phyloP scores from a whole-genome alignment of 306 rosid genomes.

The Ormosia emarginata region DNA sequence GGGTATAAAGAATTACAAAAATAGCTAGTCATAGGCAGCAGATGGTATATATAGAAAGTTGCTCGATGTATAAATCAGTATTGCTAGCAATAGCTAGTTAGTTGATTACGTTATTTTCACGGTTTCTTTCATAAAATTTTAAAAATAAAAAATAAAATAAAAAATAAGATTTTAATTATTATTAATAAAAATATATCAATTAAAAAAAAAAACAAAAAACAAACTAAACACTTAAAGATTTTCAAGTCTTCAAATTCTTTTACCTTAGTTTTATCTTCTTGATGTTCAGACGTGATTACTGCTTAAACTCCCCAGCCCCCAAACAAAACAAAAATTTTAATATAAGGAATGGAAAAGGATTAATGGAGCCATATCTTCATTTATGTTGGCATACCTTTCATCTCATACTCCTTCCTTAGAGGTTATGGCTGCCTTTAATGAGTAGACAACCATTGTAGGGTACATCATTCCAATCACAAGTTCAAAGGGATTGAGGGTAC shows the following conservation, averaged over 20 bases:
- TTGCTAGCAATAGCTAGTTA: neutral
- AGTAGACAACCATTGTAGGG: neutral
- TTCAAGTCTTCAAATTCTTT: neutral
- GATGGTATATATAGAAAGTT: neutral
- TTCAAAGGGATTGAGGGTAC: slow-evolving; percentile 12
- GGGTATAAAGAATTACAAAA: neutral
- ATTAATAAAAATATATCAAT: no score
- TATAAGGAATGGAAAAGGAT: neutral
- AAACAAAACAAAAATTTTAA: neutral
- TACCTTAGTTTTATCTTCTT: neutral
- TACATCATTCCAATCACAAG: slow-evolving; percentile 7
- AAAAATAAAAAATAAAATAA: no score
- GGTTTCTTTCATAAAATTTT: no score
- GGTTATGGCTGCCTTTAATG: slow-evolving; percentile 35
- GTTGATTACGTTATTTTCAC: no score
- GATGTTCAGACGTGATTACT: neutral
- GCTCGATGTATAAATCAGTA: neutral
- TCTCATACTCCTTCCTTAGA: neutral
- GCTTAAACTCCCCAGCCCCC: neutral
- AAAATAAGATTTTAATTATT: no score
- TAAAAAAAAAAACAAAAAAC: no score
- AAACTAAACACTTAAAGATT: neutral
- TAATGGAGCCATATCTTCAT: slow-evolving; percentile 5
- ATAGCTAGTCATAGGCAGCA: neutral
- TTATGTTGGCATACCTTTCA: slow-evolving; percentile 15